Evolutionary conservation across 2,329 filamentous ascomycete genomes (phyloP), one percentile per base, ranked within the genome.

Genomic region (Talaromyces sp.): DNA sequence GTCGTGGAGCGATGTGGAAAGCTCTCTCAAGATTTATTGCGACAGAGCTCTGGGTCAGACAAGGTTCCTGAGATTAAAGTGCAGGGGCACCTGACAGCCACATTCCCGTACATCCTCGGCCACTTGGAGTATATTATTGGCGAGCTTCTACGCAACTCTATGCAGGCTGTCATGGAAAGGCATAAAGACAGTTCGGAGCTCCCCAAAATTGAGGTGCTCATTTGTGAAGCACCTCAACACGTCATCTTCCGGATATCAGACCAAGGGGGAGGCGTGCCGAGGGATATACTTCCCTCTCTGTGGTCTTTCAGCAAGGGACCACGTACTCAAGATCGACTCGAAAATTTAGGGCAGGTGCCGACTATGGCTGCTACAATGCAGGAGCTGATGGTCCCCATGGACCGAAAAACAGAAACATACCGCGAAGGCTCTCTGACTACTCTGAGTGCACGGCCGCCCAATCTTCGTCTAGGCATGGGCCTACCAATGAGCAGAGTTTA

Each of bases 251-350:
- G 95, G 49, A 91, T 99, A 51, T 98, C 93, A 0, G 96, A 99
- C 72, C 92, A 92, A 73, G 95, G 93, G 55, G 95, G 96, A 64
- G 95, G 96, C 39, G 91, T 99, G 59, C 88, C 92, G 0, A 86
- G 88, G 55, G 91, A 95, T 51, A 86, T 93, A 62, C 80, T 97
- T 25, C 93, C 93, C 0, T 90, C 96, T 72, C 83, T 99, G 6
- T 99, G 96, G 95, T 96, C 92, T 28, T 99, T 99, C 74, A 92
- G 88, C 76, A 98, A 98, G 77, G 93, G 93, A 0, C 92, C 93
- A 1, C 86, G 91, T 39, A 90, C 87, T 62, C 82, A 88, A 66
- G 84, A 86, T 63, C 86, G 92, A 4, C 82, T 98, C n/a, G 82
- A 91, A 68, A 98, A 97, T 72, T 83, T 99, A 9, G 86, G 85